Evolutionary conservation across 805 yeast genomes (phyloP).

Genomic region (Wickerhamiella lipophila): DNA sequence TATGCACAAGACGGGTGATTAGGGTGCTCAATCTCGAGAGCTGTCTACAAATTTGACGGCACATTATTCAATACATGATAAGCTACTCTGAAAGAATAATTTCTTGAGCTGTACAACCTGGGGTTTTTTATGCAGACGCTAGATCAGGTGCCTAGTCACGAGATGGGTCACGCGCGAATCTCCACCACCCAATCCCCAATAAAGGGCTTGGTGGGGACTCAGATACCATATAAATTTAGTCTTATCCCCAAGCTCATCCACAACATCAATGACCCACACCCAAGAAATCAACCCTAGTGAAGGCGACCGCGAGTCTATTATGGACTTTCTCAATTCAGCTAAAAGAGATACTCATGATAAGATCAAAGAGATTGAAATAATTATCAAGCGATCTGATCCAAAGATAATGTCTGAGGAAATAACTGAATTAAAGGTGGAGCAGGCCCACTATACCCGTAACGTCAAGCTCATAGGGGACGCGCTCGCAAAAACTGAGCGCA

Average conservation of each 20-base stretch:
- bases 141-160: neutral
- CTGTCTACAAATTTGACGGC: neutral
- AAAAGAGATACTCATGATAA: slow-evolving; percentile 15
- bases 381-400: slow-evolving; percentile 19
- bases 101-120: neutral
- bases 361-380: slow-evolving; percentile 16
- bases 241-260: neutral
- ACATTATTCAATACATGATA: neutral
- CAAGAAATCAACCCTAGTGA: slow-evolving; percentile 22
- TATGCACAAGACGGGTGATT: neutral
- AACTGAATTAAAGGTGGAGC: slow-evolving; percentile 19
- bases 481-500: slow-evolving; percentile 20
- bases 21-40: neutral
- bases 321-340: slow-evolving; percentile 18
- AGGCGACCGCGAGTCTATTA: slow-evolving; percentile 21
- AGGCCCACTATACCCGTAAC: slow-evolving; percentile 16
- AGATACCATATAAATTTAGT: neutral
- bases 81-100: neutral
- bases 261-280: slow-evolving; percentile 14
- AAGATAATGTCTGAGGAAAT: slow-evolving; percentile 16
- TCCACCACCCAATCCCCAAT: neutral
- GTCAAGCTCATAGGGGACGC: slow-evolving; percentile 21
- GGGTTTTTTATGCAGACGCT: neutral
- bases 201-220: neutral
- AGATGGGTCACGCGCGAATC: neutral